Conservation (phyloP, 2,329 filamentous ascomycete genomes). For the Fusarium sp. region DNA sequence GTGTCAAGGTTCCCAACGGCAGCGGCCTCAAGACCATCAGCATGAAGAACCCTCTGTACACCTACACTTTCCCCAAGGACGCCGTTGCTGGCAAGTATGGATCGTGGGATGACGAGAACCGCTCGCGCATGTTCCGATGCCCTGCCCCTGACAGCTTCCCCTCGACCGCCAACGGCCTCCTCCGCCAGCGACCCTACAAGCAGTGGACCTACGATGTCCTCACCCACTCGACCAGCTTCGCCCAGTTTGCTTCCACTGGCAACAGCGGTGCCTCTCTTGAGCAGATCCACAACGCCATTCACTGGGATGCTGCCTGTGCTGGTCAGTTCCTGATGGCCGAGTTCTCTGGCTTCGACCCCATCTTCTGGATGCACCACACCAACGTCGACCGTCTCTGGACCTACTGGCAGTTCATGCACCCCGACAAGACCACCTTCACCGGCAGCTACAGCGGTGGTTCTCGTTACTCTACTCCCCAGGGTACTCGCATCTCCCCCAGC, state of each 20-base stretch:
- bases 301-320: constrained; percentile 53
- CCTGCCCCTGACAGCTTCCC: constrained; percentile 51
- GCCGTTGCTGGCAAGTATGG: constrained; percentile 52
- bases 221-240: constrained; percentile 48
- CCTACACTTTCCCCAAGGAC: constrained; percentile 57
- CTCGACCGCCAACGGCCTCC: constrained; percentile 48
- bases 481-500: constrained; percentile 52
- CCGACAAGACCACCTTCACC: constrained; percentile 48
- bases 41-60: constrained; percentile 61
- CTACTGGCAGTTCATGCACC: constrained; percentile 58
- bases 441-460: constrained; percentile 47
- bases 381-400: constrained; percentile 71
- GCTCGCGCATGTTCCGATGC: constrained; percentile 53
- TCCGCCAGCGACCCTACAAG: constrained; percentile 49
- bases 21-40: constrained; percentile 42
- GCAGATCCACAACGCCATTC: constrained; percentile 54
- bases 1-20: constrained; percentile 53
- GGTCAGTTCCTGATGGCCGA: constrained; percentile 52
- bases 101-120: constrained; percentile 41
- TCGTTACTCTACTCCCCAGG: constrained; percentile 52
- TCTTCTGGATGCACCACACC: constrained; percentile 60
- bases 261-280: constrained; percentile 53
- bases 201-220: constrained; percentile 54
- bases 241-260: constrained; percentile 48
- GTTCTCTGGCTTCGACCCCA: constrained; percentile 56